These are phyloP conservation scores for Sphagnurus paluster DNA, from an alignment of 1,284 basidiomycete species.

Conservation along the genomic window DNA sequence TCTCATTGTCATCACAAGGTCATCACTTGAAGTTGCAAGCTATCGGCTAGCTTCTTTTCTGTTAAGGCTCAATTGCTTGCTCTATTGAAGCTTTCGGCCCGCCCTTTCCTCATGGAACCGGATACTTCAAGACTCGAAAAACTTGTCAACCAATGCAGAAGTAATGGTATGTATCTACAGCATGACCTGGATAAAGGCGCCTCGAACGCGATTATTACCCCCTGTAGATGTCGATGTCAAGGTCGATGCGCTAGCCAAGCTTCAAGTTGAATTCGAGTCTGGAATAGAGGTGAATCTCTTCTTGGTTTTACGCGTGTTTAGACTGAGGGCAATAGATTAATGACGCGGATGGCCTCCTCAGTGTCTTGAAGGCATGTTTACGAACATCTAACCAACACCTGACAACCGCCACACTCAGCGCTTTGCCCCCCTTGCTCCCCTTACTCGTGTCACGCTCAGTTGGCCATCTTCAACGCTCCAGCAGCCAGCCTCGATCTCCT, in stretches of 20 bases:
- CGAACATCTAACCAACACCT: slow-evolving; percentile 82
- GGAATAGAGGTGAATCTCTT: slow-evolving; percentile 56
- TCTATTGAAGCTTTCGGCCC: neutral
- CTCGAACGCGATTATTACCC: slow-evolving; percentile 13
- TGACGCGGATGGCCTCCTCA: slow-evolving; percentile 69
- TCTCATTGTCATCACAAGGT: slow-evolving; percentile 12
- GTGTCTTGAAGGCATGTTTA: slow-evolving; percentile 71
- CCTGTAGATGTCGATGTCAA: slow-evolving; percentile 72
- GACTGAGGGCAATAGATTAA: slow-evolving; percentile 40
- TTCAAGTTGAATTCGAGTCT: slow-evolving; percentile 71
- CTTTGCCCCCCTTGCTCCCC: slow-evolving; percentile 62
- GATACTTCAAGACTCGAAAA: slow-evolving; percentile 56
- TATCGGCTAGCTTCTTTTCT: slow-evolving; percentile 9
- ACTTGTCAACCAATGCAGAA: slow-evolving; percentile 68
- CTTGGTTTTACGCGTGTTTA: neutral
- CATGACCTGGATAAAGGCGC: slow-evolving; percentile 7
- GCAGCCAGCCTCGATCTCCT: slow-evolving; percentile 38
- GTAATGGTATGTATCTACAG: slow-evolving; percentile 51
- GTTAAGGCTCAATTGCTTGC: slow-evolving; percentile 4
- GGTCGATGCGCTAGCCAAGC: slow-evolving; percentile 74
- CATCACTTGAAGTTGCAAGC: no score
- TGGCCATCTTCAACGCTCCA: slow-evolving; percentile 30
- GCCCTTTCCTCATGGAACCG: slow-evolving; percentile 40
- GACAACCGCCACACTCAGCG: slow-evolving; percentile 68
- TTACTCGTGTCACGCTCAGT: slow-evolving; percentile 50